These are phyloP conservation scores for Byssochlamys sp. DNA, from an alignment of 2,329 filamentous ascomycete genomes.

Conservation along the genomic window DNA sequence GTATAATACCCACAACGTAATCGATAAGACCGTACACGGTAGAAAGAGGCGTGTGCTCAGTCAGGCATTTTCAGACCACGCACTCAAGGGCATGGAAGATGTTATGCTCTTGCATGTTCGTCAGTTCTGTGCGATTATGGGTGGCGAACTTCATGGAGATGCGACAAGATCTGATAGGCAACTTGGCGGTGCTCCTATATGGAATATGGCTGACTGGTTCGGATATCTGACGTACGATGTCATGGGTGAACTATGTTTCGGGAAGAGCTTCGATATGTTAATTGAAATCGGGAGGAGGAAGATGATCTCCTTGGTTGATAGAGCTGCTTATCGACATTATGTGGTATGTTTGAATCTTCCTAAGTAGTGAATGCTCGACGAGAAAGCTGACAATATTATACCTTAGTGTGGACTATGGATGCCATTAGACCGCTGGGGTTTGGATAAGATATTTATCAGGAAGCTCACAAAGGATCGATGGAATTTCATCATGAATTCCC, in stretches of 20 bases:
- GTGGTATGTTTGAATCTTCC: slow-evolving; percentile 43
- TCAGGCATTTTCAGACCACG: slow-evolving; percentile 60
- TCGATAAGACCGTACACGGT: slow-evolving; percentile 59
- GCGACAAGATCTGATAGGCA: slow-evolving; percentile 7
- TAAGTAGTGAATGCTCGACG: neutral
- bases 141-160: slow-evolving; percentile 9
- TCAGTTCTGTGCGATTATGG: slow-evolving; percentile 47
- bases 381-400: slow-evolving; percentile 2
- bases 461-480: slow-evolving; percentile 57
- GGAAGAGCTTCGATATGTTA: slow-evolving; percentile 44
- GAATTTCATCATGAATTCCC: slow-evolving; percentile 63
- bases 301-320: slow-evolving; percentile 57
- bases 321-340: slow-evolving; percentile 58
- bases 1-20: slow-evolving; percentile 63
- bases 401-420: slow-evolving; percentile 61
- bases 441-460: slow-evolving; percentile 60
- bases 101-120: slow-evolving; percentile 58
- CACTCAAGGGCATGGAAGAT: slow-evolving; percentile 58
- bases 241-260: slow-evolving; percentile 44
- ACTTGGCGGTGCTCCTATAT: slow-evolving; percentile 16
- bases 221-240: slow-evolving; percentile 42
- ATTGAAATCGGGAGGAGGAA: slow-evolving; percentile 44
- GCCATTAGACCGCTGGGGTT: slow-evolving; percentile 53
- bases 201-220: slow-evolving; percentile 30
- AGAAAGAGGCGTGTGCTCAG: slow-evolving; percentile 62